These are phyloP conservation scores for Barbatosphaeria neglecta DNA, from an alignment of 495 filamentous ascomycete genomes.

Conservation along the genomic window DNA sequence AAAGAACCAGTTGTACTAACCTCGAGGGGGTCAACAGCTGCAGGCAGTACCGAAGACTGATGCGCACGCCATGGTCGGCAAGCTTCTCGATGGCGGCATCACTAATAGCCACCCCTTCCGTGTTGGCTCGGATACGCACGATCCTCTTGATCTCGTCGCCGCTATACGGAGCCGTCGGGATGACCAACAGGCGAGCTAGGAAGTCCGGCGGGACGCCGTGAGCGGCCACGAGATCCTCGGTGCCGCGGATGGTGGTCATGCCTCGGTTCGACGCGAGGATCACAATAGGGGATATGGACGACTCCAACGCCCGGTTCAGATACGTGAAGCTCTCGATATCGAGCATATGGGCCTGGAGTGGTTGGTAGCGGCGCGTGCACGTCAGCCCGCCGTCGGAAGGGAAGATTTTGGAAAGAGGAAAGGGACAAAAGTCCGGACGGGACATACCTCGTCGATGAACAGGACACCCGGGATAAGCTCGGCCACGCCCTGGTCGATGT, in stretches of 20 bases:
- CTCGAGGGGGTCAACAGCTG: constrained; percentile 82
- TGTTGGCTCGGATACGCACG: constrained; percentile 66
- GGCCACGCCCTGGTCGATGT: constrained; percentile 96
- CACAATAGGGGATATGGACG: constrained; percentile 85
- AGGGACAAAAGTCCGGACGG: constrained; percentile 32
- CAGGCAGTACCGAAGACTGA: constrained; percentile 83
- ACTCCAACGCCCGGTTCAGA: constrained; percentile 91
- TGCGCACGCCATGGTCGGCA: constrained; percentile 69
- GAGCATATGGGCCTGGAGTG: constrained; percentile 99
- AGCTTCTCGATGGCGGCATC: constrained; percentile 78
- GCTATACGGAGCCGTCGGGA: constrained; percentile 80
- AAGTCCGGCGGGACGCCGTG: constrained; percentile 92
- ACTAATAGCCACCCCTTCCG: constrained; percentile 67
- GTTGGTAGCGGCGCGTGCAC: background rate
- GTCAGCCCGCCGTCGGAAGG: constrained; percentile 6
- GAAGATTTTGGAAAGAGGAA: background rate
- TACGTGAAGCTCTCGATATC: constrained; percentile 99
- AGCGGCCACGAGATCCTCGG: constrained; percentile 69
- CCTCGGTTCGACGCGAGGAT: constrained; percentile 96
- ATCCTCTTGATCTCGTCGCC: constrained; percentile 82
- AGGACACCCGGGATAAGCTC: constrained; percentile 94
- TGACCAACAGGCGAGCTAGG: constrained; percentile 82
- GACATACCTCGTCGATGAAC: constrained; percentile 90
- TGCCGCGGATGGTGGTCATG: constrained; percentile 76
- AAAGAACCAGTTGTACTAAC: constrained; percentile 26